Evolutionary conservation across 2,329 filamentous ascomycete species (phyloP).

Genomic region (Leptosphaerulina australis): DNA sequence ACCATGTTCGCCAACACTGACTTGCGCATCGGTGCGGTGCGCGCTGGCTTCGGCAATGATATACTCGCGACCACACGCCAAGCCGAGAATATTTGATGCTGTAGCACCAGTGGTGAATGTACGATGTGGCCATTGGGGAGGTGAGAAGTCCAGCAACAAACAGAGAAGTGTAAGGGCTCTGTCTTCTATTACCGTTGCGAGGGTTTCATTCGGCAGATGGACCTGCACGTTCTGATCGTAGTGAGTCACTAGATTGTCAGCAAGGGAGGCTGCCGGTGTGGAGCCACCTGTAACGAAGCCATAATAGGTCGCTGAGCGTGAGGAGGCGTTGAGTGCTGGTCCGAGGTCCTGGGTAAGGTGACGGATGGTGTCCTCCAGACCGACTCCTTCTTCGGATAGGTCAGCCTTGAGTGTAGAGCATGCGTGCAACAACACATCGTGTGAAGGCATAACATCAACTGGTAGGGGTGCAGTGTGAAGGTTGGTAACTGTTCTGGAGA

Average conservation of each 20-base stretch:
- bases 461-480: conserved; percentile 29
- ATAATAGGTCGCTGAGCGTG: conserved; percentile 64
- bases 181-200: conserved; percentile 78
- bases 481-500: conserved; percentile 33
- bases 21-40: conserved; percentile 37
- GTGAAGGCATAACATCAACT: conserved; percentile 45
- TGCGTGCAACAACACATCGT: conserved; percentile 36
- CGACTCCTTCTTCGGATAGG: conserved; percentile 52
- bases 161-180: conserved; percentile 71
- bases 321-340: conserved; percentile 69
- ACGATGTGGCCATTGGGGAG: conserved; percentile 68
- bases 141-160: conserved; percentile 67
- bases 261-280: conserved; percentile 78
- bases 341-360: conserved; percentile 56
- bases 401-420: conserved; percentile 44
- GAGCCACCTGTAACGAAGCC: conserved; percentile 87
- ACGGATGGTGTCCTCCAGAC: conserved; percentile 49
- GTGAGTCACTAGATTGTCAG: conserved; percentile 81
- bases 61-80: conserved; percentile 74
- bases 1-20: conserved; percentile 70
- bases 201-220: conserved; percentile 76
- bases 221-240: conserved; percentile 86
- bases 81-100: conserved; percentile 67
- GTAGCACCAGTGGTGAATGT: conserved; percentile 81
- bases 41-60: conserved; percentile 58